phyloP scores from a whole-genome alignment of 1,284 basidiomycete genomes.

The Inonotus hispidus region DNA sequence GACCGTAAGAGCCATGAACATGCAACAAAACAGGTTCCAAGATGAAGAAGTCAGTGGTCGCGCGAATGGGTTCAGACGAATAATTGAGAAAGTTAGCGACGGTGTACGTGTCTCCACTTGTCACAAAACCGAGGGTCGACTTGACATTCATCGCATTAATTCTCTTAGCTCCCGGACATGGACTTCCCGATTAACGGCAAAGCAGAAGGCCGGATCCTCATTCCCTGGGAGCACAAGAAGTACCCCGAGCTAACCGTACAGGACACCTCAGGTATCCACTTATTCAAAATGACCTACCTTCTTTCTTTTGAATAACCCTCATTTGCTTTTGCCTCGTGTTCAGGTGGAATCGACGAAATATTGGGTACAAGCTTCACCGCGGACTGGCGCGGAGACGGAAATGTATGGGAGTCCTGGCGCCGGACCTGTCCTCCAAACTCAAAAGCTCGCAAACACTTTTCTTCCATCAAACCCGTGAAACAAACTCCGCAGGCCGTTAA shows the following conservation, averaged over 20 bases:
- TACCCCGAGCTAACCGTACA: constrained; percentile 65
- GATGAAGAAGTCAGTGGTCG: constrained; percentile 71
- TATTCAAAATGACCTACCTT: neutral
- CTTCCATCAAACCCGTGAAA: constrained; percentile 50
- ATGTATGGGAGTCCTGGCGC: constrained; percentile 88
- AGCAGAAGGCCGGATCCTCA: constrained; percentile 86
- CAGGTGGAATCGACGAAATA: constrained; percentile 56
- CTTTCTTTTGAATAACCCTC: neutral
- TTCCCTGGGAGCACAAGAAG: constrained; percentile 77
- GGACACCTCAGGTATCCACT: constrained; percentile 41
- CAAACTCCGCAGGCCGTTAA: constrained; percentile 21
- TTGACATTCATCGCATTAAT: constrained; percentile 16
- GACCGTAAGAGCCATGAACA: constrained; percentile 52
- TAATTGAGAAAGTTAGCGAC: constrained; percentile 68
- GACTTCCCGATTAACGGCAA: constrained; percentile 89
- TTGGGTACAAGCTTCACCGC: constrained; percentile 67
- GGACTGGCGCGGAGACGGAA: constrained; percentile 81
- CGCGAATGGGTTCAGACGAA: constrained; percentile 67
- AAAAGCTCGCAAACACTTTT: constrained; percentile 77
- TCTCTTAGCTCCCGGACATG: constrained; percentile 75
- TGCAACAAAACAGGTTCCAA: constrained; percentile 44
- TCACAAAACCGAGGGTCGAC: neutral
- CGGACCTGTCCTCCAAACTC: constrained; percentile 82
- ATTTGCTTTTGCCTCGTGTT: constrained; percentile 14
- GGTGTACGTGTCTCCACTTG: constrained; percentile 38